phyloP scores from a whole-genome alignment of 805 yeast species.

The Metschnikowia similis region DNA sequence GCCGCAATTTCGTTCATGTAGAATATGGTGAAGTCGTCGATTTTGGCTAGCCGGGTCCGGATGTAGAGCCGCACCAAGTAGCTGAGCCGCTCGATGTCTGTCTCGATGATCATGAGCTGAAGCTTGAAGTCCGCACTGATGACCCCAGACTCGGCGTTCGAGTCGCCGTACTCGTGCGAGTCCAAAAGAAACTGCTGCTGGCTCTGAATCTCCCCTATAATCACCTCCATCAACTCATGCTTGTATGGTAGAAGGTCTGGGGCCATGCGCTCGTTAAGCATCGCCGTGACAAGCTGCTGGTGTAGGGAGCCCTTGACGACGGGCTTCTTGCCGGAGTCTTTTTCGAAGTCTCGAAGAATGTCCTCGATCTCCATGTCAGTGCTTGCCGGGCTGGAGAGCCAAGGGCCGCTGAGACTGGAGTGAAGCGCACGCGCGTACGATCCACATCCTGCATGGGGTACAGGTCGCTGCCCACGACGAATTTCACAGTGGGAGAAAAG shows the following conservation, averaged over 20 bases:
- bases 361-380: conserved; percentile 61
- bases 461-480: no score
- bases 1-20: conserved; percentile 40
- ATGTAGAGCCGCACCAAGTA: conserved; percentile 78
- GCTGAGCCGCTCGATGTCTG: conserved; percentile 84
- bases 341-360: conserved; percentile 62
- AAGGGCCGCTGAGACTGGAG: neutral
- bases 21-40: conserved; percentile 64
- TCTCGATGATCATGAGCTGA: conserved; percentile 79
- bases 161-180: conserved; percentile 68
- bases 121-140: conserved; percentile 58
- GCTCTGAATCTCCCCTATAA: conserved; percentile 54
- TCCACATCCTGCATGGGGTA: neutral
- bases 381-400: neutral
- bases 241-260: conserved; percentile 86
- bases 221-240: conserved; percentile 50
- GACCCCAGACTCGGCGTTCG: conserved; percentile 32
- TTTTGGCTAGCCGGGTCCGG: conserved; percentile 69
- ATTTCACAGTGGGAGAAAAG: no score
- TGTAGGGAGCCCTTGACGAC: conserved; percentile 21
- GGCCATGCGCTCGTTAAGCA: conserved; percentile 81
- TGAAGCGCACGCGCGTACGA: neutral
- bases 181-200: conserved; percentile 74
- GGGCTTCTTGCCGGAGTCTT: conserved; percentile 23
- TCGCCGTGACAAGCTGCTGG: conserved; percentile 49